phyloP scores from a whole-genome alignment of 2,329 filamentous ascomycete species.

The Gyromitra esculenta region DNA sequence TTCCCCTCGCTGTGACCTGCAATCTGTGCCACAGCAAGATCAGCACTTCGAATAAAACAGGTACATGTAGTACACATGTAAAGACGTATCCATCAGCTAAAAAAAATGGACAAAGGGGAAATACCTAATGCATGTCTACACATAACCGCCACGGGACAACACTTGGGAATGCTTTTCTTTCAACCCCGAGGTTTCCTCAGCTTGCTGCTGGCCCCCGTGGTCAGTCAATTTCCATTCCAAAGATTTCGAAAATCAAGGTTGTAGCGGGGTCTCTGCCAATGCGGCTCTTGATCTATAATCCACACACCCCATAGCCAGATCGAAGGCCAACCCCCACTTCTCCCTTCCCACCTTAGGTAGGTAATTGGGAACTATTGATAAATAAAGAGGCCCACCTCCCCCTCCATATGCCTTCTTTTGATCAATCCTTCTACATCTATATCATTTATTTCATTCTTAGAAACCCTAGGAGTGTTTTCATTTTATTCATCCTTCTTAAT shows the following conservation, averaged over 20 bases:
- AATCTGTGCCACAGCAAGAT: slow-evolving; percentile 34
- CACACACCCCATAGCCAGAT: not conserved
- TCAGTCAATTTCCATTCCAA: slow-evolving; percentile 6
- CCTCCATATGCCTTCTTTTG: slow-evolving; percentile 7
- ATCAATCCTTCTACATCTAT: slow-evolving; percentile 42
- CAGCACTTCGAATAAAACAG: slow-evolving; percentile 4
- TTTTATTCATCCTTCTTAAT: not conserved
- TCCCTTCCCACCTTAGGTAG: slow-evolving; percentile 7
- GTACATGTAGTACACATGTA: not conserved
- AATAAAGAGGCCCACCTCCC: slow-evolving; percentile 46
- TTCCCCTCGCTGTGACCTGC: slow-evolving; percentile 16
- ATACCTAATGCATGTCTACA: slow-evolving; percentile 19
- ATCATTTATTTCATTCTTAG: not conserved
- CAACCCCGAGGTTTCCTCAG: slow-evolving; percentile 8
- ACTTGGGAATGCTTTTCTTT: not conserved
- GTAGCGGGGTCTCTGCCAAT: not conserved
- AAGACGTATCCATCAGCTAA: slow-evolving; percentile 13
- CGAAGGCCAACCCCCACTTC: not conserved
- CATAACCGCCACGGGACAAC: slow-evolving; percentile 24
- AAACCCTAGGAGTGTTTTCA: not conserved
- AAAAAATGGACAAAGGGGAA: slow-evolving; percentile 20
- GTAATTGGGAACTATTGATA: slow-evolving; percentile 24
- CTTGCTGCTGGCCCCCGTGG: slow-evolving; percentile 17
- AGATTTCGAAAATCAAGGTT: not conserved
- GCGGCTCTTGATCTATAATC: slow-evolving; percentile 1